Evolutionary conservation across 2,329 filamentous ascomycete genomes (phyloP).

Genomic region (Amphichorda felina): DNA sequence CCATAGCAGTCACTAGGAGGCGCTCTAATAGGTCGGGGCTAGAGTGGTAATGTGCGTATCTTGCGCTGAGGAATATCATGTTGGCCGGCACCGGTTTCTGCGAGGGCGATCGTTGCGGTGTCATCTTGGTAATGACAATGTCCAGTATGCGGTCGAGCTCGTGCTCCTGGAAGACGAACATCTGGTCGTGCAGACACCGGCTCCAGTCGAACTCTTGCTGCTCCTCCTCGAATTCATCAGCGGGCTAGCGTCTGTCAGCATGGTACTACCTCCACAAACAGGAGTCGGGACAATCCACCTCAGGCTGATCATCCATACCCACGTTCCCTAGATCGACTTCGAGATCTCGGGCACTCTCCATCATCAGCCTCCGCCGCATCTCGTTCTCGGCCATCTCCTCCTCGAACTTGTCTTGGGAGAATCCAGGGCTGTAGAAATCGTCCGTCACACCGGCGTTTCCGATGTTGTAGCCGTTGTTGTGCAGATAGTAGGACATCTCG

Average conservation of each 20-base stretch:
- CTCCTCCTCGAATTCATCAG: slow-evolving; percentile 77
- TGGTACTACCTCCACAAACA: slow-evolving; percentile 2
- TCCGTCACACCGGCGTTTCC: slow-evolving; percentile 69
- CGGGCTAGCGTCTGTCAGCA: slow-evolving; percentile 32
- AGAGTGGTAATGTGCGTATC: slow-evolving; percentile 94
- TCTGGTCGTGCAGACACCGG: slow-evolving; percentile 88
- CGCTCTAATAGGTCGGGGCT: slow-evolving; percentile 73
- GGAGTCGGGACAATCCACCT: slow-evolving; percentile 42
- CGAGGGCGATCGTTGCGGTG: slow-evolving; percentile 85
- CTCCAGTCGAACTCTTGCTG: slow-evolving; percentile 94
- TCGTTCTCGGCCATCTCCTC: slow-evolving; percentile 97
- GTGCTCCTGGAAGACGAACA: slow-evolving; percentile 98
- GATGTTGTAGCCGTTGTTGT: slow-evolving; percentile 87
- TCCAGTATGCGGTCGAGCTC: slow-evolving; percentile 87
- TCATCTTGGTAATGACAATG: slow-evolving; percentile 97
- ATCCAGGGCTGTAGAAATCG: slow-evolving; percentile 89
- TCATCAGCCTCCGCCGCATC: slow-evolving; percentile 93
- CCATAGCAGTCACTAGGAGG: slow-evolving; percentile 76
- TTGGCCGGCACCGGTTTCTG: slow-evolving; percentile 97
- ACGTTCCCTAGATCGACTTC: slow-evolving; percentile 95
- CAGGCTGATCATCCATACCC: slow-evolving; percentile 88
- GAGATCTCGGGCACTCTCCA: slow-evolving; percentile 95
- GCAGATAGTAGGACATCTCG: slow-evolving; percentile 90
- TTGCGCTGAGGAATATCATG: slow-evolving; percentile 86
- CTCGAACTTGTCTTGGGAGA: slow-evolving; percentile 88